Evolutionary conservation across 2,329 filamentous ascomycete species (phyloP).

Genomic region (Diaporthe capsici): DNA sequence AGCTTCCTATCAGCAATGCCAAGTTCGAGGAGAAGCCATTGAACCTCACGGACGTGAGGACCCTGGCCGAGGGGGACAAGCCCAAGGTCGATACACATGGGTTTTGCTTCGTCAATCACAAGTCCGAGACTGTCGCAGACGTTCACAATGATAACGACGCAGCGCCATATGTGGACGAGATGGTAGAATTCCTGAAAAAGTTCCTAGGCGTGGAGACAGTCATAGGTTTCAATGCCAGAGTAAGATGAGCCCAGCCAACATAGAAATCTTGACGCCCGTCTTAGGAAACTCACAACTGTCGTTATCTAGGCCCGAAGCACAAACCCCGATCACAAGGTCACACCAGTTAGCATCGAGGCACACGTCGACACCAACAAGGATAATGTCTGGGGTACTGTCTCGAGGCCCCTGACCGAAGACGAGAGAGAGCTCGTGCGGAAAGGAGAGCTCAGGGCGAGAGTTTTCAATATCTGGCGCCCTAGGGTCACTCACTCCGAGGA

Average conservation of each 20-base stretch:
- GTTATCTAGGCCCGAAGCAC: slow-evolving; percentile 22
- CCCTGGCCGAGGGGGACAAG: slow-evolving; percentile 21
- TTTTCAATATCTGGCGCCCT: slow-evolving; percentile 35
- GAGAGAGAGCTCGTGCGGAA: slow-evolving; percentile 18
- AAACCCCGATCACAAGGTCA: slow-evolving; percentile 29
- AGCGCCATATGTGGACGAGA: slow-evolving; percentile 24
- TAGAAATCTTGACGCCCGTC: neutral
- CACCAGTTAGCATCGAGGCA: slow-evolving; percentile 25
- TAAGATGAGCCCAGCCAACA: neutral
- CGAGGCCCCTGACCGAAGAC: slow-evolving; percentile 23
- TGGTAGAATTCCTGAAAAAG: slow-evolving; percentile 5
- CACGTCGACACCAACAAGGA: slow-evolving; percentile 33
- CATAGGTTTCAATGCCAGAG: slow-evolving; percentile 29
- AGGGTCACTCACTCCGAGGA: slow-evolving; percentile 27
- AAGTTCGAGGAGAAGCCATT: slow-evolving; percentile 30
- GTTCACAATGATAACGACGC: slow-evolving; percentile 19
- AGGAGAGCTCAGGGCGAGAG: slow-evolving; percentile 27
- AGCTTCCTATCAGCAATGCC: slow-evolving; percentile 27
- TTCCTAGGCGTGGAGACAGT: slow-evolving; percentile 19
- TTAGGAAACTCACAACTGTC: neutral
- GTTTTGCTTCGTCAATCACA: slow-evolving; percentile 17
- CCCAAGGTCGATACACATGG: slow-evolving; percentile 26
- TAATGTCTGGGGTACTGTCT: slow-evolving; percentile 23
- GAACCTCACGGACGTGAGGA: slow-evolving; percentile 27
- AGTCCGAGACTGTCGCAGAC: slow-evolving; percentile 9